These are phyloP conservation scores for Psilocybe tampanensis DNA, from an alignment of 768 basidiomycete genomes.

Conservation along the genomic window DNA sequence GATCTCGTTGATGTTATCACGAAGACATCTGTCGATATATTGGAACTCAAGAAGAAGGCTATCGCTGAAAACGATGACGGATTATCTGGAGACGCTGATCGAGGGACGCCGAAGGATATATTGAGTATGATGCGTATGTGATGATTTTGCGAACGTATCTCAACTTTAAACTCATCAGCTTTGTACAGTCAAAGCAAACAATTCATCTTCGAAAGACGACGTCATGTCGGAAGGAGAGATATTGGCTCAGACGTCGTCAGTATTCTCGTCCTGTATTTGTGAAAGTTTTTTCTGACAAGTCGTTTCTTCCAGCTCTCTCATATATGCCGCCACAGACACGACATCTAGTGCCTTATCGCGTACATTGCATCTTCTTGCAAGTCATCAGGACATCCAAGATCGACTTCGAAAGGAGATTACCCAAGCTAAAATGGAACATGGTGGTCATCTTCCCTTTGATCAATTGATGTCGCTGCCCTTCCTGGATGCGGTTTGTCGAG, in stretches of 20 bases:
- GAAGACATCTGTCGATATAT: constrained; percentile 36
- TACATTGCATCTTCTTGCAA: constrained; percentile 33
- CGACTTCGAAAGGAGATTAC: constrained; percentile 38
- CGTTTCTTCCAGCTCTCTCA: constrained; percentile 29
- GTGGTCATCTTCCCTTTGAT: constrained; percentile 33
- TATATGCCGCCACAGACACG: constrained; percentile 45
- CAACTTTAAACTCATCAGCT: not conserved
- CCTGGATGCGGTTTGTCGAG: constrained; percentile 42
- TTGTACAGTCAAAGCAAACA: constrained; percentile 37
- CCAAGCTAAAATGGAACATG: constrained; percentile 26
- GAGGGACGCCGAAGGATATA: constrained; percentile 47
- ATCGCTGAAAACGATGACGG: constrained; percentile 35
- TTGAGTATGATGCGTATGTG: constrained; percentile 46
- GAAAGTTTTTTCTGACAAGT: not conserved
- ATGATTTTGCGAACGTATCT: no score
- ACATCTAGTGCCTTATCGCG: constrained; percentile 39
- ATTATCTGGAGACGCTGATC: constrained; percentile 30
- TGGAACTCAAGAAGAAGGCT: constrained; percentile 36
- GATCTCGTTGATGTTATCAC: constrained; percentile 38
- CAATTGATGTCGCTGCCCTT: constrained; percentile 36
- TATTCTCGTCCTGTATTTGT: not conserved
- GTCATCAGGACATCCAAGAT: constrained; percentile 38
- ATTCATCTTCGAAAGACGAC: constrained; percentile 31
- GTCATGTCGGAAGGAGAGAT: constrained; percentile 37
- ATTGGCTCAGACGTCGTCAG: constrained; percentile 35